phyloP scores from a whole-genome alignment of 257 asterid genomes.

The Rauvolfia tetraphylla region DNA sequence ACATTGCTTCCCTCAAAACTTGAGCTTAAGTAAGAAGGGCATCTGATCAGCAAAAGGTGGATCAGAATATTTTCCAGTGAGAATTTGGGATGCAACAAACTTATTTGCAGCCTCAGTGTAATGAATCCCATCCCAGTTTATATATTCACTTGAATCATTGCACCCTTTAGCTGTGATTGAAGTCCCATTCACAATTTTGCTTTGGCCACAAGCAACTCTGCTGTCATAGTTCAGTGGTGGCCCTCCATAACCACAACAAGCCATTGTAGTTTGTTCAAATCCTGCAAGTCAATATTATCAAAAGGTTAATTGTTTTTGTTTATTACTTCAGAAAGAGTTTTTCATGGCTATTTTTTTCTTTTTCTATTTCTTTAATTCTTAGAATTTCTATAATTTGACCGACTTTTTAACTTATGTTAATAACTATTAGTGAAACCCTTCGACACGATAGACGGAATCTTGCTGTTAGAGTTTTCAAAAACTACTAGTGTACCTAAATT shows the following conservation, averaged over 20 bases:
- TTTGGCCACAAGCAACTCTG: conserved; percentile 73
- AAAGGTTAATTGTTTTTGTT: neutral
- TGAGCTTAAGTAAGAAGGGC: conserved; percentile 73
- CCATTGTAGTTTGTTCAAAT: conserved; percentile 83
- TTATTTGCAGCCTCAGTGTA: conserved; percentile 92
- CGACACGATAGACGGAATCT: neutral
- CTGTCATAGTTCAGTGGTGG: conserved; percentile 87
- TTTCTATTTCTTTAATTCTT: neutral
- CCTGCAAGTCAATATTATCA: conserved; percentile 37
- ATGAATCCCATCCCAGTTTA: conserved; percentile 95
- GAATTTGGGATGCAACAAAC: conserved; percentile 68
- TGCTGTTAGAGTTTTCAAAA: too few species aligned
- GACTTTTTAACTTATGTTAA: neutral
- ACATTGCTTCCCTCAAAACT: conserved; percentile 32
- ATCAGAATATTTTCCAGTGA: conserved; percentile 83
- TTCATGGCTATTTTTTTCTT: neutral
- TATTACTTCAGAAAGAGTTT: neutral
- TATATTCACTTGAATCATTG: conserved; percentile 64
- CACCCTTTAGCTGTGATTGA: conserved; percentile 74
- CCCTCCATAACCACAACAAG: conserved; percentile 95
- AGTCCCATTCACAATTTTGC: conserved; percentile 69
- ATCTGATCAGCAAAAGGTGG: conserved; percentile 74
- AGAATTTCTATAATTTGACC: neutral
- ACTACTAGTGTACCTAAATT: too few species aligned
- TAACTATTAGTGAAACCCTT: neutral